phyloP scores from a whole-genome alignment of 805 yeast genomes.

The Lipomyces spencermartinsiae region DNA sequence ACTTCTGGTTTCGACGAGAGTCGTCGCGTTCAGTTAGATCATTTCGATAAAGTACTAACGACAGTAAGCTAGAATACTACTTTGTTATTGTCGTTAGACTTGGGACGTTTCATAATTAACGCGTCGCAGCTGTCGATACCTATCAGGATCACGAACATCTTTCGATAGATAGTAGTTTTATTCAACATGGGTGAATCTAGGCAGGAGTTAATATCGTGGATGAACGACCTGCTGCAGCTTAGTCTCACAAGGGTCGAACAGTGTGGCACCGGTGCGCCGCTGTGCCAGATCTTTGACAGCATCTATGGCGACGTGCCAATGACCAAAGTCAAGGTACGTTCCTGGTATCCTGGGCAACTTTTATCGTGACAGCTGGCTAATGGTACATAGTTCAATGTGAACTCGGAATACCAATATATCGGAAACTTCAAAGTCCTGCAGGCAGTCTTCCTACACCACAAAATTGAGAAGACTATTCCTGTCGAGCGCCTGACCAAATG shows the following conservation, averaged over 20 bases:
- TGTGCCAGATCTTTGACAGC: slow-evolving; percentile 89
- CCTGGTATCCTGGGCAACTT: not conserved
- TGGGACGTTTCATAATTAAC: not conserved
- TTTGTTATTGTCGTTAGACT: not conserved
- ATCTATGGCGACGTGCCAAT: slow-evolving; percentile 84
- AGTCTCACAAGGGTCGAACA: slow-evolving; percentile 82
- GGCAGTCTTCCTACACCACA: slow-evolving; percentile 72
- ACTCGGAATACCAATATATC: slow-evolving; percentile 75
- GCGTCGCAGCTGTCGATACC: not conserved
- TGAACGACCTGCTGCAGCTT: slow-evolving; percentile 71
- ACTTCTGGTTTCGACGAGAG: too few relatives aligned
- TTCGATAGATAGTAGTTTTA: not conserved
- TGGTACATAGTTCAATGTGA: slow-evolving; percentile 58
- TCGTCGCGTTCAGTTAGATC: too few relatives aligned
- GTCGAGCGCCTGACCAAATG: slow-evolving; percentile 85
- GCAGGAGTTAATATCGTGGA: slow-evolving; percentile 82
- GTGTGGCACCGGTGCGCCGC: slow-evolving; percentile 95
- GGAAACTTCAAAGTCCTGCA: slow-evolving; percentile 88
- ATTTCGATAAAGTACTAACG: too few relatives aligned
- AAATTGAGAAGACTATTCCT: slow-evolving; percentile 74
- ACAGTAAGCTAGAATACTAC: not conserved
- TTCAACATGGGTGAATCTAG: slow-evolving; percentile 71
- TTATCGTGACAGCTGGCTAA: not conserved
- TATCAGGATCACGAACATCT: not conserved
- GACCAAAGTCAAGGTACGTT: slow-evolving; percentile 61